Conservation (phyloP, 768 basidiomycete species). For the Trichaptum fuscoviolaceum region DNA sequence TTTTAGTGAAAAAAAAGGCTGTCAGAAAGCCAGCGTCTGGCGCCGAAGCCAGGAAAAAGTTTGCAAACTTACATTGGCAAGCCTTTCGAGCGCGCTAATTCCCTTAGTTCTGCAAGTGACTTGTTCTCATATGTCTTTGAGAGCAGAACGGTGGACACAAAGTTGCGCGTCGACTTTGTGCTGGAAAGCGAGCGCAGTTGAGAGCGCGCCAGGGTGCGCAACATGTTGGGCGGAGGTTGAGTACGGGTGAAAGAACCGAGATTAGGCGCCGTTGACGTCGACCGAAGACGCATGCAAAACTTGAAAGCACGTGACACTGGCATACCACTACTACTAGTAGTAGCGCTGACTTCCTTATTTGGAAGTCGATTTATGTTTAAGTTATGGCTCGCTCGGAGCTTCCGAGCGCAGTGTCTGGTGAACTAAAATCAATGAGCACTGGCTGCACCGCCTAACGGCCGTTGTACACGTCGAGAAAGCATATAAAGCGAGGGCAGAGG, state of each 20-base stretch:
- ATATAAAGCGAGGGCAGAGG: neutral
- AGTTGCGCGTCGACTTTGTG: conserved; percentile 21
- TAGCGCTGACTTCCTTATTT: neutral
- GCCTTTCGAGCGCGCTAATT: conserved; percentile 51
- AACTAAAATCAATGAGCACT: neutral
- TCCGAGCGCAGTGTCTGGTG: neutral
- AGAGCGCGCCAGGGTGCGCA: conserved; percentile 19
- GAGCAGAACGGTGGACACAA: conserved; percentile 54
- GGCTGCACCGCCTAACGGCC: neutral
- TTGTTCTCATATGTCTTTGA: conserved; percentile 52
- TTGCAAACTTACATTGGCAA: conserved; percentile 41
- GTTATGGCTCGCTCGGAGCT: too few relatives aligned
- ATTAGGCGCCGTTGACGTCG: conserved; percentile 5
- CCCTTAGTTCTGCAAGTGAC: conserved; percentile 42
- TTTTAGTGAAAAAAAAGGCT: neutral
- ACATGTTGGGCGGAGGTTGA: conserved; percentile 20
- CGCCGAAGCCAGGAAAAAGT: conserved; percentile 7
- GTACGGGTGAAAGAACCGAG: neutral
- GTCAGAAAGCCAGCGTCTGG: conserved; percentile 6
- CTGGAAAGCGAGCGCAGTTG: conserved; percentile 15
- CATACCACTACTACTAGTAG: too few relatives aligned
- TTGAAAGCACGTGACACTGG: conserved; percentile 9
- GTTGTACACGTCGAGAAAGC: neutral
- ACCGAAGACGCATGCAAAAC: too few relatives aligned
- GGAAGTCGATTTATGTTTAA: too few relatives aligned